Conservation (phyloP, 352 stramenopile species). For the Paralagenidium karlingii region DNA sequence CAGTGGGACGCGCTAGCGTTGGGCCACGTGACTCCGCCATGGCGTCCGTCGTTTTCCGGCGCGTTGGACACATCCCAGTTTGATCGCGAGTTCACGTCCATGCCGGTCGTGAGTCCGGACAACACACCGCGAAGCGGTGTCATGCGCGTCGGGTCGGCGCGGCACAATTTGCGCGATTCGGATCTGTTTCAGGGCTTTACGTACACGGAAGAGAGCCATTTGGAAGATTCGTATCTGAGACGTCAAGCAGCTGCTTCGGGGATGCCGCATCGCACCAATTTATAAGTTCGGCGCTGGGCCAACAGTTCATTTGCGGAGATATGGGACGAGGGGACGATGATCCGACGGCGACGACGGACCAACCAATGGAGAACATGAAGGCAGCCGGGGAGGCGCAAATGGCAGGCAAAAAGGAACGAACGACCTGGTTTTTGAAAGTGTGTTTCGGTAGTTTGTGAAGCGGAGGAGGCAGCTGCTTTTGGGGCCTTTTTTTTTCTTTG, state of each 20-base stretch:
- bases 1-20: slow-evolving; percentile 51
- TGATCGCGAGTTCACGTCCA: slow-evolving; percentile 94
- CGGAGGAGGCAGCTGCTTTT: no score
- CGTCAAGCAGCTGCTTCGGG: slow-evolving; percentile 8
- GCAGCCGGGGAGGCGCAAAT: no score
- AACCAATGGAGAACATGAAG: no score
- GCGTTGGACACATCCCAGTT: slow-evolving; percentile 97
- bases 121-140: slow-evolving; percentile 44
- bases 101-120: slow-evolving; percentile 91
- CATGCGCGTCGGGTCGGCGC: slow-evolving; percentile 27
- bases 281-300: no score
- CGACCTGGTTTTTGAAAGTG: no score
- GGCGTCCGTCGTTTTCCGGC: slow-evolving; percentile 86
- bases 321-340: no score
- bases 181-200: slow-evolving; percentile 80
- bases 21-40: slow-evolving; percentile 76
- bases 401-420: no score
- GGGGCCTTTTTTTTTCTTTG: no score
- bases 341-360: no score
- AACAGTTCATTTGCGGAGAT: no score
- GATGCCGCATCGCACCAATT: slow-evolving; percentile 16
- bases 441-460: no score
- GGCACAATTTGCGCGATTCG: slow-evolving; percentile 36
- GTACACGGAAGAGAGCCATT: slow-evolving; percentile 73
- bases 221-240: slow-evolving; percentile 39